These are phyloP conservation scores for Leccinum angustisporum DNA, from an alignment of 1,284 basidiomycete species.

Conservation along the genomic window DNA sequence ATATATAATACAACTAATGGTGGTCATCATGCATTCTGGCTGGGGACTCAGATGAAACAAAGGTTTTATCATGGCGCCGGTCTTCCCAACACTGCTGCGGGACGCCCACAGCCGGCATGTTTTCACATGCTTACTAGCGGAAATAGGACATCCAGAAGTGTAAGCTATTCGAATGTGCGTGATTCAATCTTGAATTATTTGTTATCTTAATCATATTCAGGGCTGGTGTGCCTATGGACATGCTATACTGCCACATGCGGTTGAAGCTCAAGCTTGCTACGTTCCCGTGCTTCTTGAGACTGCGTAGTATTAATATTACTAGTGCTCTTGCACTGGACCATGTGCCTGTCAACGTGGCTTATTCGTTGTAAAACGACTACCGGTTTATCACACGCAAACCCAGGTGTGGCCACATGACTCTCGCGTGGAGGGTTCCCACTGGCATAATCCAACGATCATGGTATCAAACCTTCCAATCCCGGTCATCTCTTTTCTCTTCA, in stretches of 20 bases:
- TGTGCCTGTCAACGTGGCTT: not conserved
- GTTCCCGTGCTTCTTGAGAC: not conserved
- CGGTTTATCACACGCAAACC: slow-evolving; percentile 5
- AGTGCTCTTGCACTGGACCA: not conserved
- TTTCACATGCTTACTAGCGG: slow-evolving; percentile 10
- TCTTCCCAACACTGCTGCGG: not conserved
- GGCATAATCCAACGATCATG: slow-evolving; percentile 7
- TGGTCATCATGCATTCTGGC: not conserved
- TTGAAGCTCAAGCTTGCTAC: not conserved
- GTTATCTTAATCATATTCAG: not conserved
- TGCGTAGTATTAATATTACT: not conserved
- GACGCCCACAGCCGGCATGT: not conserved
- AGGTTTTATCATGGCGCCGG: slow-evolving; percentile 16
- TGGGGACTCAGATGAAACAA: slow-evolving; percentile 20
- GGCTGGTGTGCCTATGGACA: not conserved
- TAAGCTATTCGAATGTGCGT: slow-evolving; percentile 2
- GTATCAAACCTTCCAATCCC: slow-evolving; percentile 18
- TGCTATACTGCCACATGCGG: not conserved
- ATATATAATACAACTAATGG: not conserved
- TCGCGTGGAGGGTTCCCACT: slow-evolving; percentile 15
- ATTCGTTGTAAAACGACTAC: slow-evolving; percentile 1
- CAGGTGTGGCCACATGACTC: slow-evolving; percentile 10
- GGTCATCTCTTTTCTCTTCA: slow-evolving; percentile 10
- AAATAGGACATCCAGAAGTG: slow-evolving; percentile 10
- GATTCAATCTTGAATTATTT: not conserved